Percentiles rank a stretch among this genome's conserved stretches.
These are phyloP conservation scores for Chlorencoelia australis DNA, from an alignment of 2,329 filamentous ascomycete genomes.

Conservation along the genomic window DNA sequence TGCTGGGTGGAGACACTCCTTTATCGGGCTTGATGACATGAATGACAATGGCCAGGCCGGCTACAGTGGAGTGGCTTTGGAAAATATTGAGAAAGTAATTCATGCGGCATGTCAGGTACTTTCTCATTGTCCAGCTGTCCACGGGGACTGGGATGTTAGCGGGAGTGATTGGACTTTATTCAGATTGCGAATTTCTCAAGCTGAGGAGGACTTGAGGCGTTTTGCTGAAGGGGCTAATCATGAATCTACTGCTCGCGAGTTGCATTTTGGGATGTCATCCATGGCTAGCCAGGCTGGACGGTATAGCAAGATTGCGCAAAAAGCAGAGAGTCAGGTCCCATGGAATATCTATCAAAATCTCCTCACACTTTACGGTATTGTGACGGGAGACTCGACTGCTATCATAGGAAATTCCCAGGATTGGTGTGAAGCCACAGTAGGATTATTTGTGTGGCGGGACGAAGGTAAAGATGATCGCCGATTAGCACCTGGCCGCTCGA, in stretches of 20 bases:
- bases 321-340: conserved; percentile 77
- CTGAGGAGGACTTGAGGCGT: conserved; percentile 59
- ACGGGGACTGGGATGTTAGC: conserved; percentile 72
- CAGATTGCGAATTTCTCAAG: conserved; percentile 60
- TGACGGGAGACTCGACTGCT: conserved; percentile 65
- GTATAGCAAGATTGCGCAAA: conserved; percentile 55
- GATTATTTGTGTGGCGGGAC: conserved; percentile 86
- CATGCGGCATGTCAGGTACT: conserved; percentile 60
- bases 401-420: conserved; percentile 73
- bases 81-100: conserved; percentile 65
- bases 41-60: conserved; percentile 38
- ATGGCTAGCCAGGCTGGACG: conserved; percentile 43
- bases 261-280: conserved; percentile 32
- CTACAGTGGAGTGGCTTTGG: conserved; percentile 67
- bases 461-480: conserved; percentile 51
- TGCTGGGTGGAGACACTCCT: conserved; percentile 71
- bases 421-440: conserved; percentile 84
- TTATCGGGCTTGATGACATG: conserved; percentile 51
- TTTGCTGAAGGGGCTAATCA: conserved; percentile 59
- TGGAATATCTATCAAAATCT: conserved; percentile 86
- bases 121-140: conserved; percentile 59
- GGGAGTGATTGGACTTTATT: conserved; percentile 78
- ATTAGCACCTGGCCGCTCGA: conserved; percentile 20
- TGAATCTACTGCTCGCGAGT: conserved; percentile 30
- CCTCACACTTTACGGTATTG: conserved; percentile 67